phyloP scores from a whole-genome alignment of 2,329 filamentous ascomycete species.

The Epichloe uncinata region DNA sequence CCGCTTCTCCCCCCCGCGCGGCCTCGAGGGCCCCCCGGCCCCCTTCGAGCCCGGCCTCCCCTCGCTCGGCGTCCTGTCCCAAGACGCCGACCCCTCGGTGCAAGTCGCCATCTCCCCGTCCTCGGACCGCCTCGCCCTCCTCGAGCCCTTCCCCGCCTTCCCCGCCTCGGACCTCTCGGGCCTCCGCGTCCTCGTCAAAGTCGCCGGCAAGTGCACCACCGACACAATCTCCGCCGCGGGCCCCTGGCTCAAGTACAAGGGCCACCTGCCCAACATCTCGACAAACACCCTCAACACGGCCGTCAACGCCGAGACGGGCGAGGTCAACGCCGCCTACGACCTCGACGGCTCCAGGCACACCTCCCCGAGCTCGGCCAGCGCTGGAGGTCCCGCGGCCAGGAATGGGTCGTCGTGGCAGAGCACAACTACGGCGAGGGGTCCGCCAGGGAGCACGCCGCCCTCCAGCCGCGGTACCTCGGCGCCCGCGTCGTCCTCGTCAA shows the following conservation, averaged over 20 bases:
- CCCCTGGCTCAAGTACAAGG: constrained; percentile 98
- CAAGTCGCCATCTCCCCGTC: constrained; percentile 68
- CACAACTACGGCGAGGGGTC: constrained; percentile 95
- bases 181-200: constrained; percentile 85
- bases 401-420: constrained; percentile 93
- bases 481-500: constrained; percentile 74
- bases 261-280: constrained; percentile 93
- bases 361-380: constrained; percentile 71
- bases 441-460: constrained; percentile 76
- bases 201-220: constrained; percentile 95
- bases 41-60: constrained; percentile 67
- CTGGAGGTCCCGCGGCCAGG: constrained; percentile 63
- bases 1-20: constrained; percentile 69
- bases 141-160: constrained; percentile 84
- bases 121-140: constrained; percentile 79
- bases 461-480: constrained; percentile 84
- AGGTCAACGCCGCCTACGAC: constrained; percentile 89
- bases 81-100: constrained; percentile 55
- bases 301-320: constrained; percentile 79
- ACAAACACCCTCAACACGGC: constrained; percentile 96
- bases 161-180: constrained; percentile 59
- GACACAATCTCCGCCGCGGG: constrained; percentile 96
- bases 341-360: constrained; percentile 58
- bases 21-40: constrained; percentile 48
- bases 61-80: constrained; percentile 58